phyloP scores from a whole-genome alignment of 441 rosid genomes.

The Metrosideros polymorpha region DNA sequence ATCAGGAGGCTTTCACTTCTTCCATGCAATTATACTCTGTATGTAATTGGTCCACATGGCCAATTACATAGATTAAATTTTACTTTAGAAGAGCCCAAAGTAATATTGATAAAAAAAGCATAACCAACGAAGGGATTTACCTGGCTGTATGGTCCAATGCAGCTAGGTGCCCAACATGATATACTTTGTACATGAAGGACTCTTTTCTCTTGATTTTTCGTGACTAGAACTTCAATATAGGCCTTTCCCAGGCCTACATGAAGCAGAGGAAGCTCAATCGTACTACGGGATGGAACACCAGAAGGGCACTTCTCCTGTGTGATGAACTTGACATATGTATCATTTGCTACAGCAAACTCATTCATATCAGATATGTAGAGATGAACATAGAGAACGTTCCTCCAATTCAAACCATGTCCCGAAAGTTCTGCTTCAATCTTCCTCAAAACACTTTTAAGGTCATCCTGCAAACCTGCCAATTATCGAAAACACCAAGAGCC shows the following conservation, averaged over 20 bases:
- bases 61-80: not conserved
- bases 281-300: slow-evolving; percentile 99
- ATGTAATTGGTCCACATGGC: not conserved
- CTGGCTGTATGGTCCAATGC: slow-evolving; percentile 99
- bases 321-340: slow-evolving; percentile 73
- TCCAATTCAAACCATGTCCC: slow-evolving; percentile 55
- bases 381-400: slow-evolving; percentile 74
- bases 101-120: not conserved
- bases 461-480: slow-evolving; percentile 60
- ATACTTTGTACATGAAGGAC: slow-evolving; percentile 97
- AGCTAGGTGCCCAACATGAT: slow-evolving; percentile 98
- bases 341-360: slow-evolving; percentile 68
- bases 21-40: not conserved
- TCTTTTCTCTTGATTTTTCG: slow-evolving; percentile 59
- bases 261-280: slow-evolving; percentile 79
- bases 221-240: slow-evolving; percentile 69
- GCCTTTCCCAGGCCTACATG: slow-evolving; percentile 72
- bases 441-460: slow-evolving; percentile 38
- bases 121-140: slow-evolving; percentile 7
- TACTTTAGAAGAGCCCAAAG: not conserved
- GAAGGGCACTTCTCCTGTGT: slow-evolving; percentile 82
- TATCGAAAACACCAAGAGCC: not conserved
- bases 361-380: slow-evolving; percentile 66
- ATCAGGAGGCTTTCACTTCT: not conserved
- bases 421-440: slow-evolving; percentile 56